phyloP scores from a whole-genome alignment of 495 filamentous ascomycete species.

The Penicillium waksmanii region DNA sequence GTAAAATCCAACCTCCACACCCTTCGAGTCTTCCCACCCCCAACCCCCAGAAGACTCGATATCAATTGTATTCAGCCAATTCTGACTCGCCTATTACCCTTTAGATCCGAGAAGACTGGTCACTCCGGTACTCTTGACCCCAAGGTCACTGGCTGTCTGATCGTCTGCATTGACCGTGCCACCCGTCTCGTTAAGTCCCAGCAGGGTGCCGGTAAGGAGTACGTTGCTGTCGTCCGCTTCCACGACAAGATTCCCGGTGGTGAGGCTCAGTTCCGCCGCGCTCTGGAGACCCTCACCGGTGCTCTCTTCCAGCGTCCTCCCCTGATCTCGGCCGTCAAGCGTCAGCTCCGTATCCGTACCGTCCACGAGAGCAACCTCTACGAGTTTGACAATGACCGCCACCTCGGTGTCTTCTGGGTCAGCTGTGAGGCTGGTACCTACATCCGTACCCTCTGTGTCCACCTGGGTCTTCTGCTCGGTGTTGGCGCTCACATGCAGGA shows the following conservation, averaged over 20 bases:
- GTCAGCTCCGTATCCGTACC: slow-evolving; percentile 94
- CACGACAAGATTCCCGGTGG: slow-evolving; percentile 92
- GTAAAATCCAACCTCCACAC: slow-evolving; percentile 48
- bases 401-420: slow-evolving; percentile 99
- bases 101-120: slow-evolving; percentile 91
- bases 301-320: slow-evolving; percentile 97
- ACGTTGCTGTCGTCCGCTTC: slow-evolving; percentile 83
- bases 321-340: slow-evolving; percentile 97
- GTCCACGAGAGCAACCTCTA: slow-evolving; percentile 94
- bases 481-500: slow-evolving; percentile 99
- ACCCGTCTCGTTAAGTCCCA: slow-evolving; percentile 97
- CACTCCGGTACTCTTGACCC: slow-evolving; percentile 98
- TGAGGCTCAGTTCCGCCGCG: slow-evolving; percentile 83
- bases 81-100: neutral
- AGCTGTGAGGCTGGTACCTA: slow-evolving; percentile 98
- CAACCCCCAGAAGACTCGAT: neutral
- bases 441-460: slow-evolving; percentile 96
- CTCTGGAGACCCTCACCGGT: slow-evolving; percentile 92
- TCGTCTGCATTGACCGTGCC: slow-evolving; percentile 93
- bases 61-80: neutral
- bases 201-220: slow-evolving; percentile 94
- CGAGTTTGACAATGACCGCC: slow-evolving; percentile 96
- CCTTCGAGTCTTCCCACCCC: neutral
- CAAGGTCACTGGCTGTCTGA: slow-evolving; percentile 91
- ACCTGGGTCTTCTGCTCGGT: slow-evolving; percentile 88